Evolutionary conservation across 495 filamentous ascomycete genomes (phyloP).

Genomic region (Bathelium albidoporum): DNA sequence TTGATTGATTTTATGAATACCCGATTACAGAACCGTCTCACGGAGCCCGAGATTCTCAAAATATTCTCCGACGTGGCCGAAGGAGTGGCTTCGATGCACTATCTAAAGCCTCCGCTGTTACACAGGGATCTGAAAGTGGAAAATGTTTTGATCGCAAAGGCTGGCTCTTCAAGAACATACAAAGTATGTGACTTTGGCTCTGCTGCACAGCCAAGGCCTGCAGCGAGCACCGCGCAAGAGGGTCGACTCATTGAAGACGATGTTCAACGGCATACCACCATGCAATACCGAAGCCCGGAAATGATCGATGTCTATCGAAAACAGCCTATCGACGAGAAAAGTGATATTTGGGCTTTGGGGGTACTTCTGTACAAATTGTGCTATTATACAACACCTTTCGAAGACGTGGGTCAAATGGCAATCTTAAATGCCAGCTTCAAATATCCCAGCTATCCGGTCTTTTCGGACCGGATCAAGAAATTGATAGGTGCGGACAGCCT

Average conservation of each 20-base stretch:
- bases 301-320: conserved; percentile 98
- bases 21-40: conserved; percentile 86
- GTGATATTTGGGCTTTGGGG: conserved; percentile 95
- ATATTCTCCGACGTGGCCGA: conserved; percentile 94
- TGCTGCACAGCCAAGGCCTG: conserved; percentile 69
- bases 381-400: conserved; percentile 98
- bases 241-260: conserved; percentile 91
- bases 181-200: conserved; percentile 99
- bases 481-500: conserved; percentile 61
- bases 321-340: conserved; percentile 96
- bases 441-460: conserved; percentile 75
- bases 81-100: conserved; percentile 98
- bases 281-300: conserved; percentile 95
- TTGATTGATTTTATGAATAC: conserved; percentile 99
- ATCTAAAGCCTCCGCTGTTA: conserved; percentile 84
- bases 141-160: conserved; percentile 82
- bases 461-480: conserved; percentile 83
- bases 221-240: conserved; percentile 74
- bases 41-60: conserved; percentile 91
- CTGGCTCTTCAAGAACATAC: conserved; percentile 49
- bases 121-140: conserved; percentile 97
- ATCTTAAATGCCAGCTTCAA: conserved; percentile 95
- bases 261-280: conserved; percentile 90
- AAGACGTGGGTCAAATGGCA: conserved; percentile 95
- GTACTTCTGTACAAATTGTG: conserved; percentile 96